Evolutionary conservation across 164 flowering plant species (phyloP).

Genomic region (Chimonanthus salicifolius): DNA sequence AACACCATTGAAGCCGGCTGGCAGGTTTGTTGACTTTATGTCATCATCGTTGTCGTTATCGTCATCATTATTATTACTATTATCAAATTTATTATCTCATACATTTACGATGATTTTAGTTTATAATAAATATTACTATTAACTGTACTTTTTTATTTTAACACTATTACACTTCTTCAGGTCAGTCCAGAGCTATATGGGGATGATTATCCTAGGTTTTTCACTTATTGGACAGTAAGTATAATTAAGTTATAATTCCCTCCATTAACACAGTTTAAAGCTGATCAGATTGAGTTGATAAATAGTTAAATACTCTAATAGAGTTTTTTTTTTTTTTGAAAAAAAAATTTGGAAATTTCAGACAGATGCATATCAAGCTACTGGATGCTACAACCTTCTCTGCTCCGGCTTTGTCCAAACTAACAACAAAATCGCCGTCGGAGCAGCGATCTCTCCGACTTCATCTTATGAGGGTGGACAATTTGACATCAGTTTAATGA

Average conservation of each 20-base stretch:
- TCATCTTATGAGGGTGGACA: constrained; percentile 62
- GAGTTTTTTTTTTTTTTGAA: constrained; percentile 1
- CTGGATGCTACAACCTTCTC: constrained; percentile 94
- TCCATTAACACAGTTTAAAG: neutral
- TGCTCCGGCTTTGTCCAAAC: constrained; percentile 97
- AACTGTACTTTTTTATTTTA: too few species aligned
- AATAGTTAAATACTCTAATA: neutral
- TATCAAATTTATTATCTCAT: too few species aligned
- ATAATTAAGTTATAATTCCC: neutral
- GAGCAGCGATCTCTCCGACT: constrained; percentile 87
- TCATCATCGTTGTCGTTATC: neutral
- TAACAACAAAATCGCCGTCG: constrained; percentile 79
- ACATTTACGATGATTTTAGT: too few species aligned
- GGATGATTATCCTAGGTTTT: constrained; percentile 84
- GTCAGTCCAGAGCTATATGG: constrained; percentile 95
- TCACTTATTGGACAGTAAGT: constrained; percentile 99
- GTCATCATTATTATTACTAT: too few species aligned
- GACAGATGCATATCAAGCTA: constrained; percentile 96
- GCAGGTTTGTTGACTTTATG: constrained; percentile 52
- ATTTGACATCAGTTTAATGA: constrained; percentile 78
- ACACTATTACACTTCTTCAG: constrained; percentile 35
- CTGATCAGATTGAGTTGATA: too few species aligned
- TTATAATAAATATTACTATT: too few species aligned
- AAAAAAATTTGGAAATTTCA: constrained; percentile 18
- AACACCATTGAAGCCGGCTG: constrained; percentile 99